Evolutionary conservation across 768 basidiomycete genomes (phyloP).

Genomic region (Amyloporia xantha): DNA sequence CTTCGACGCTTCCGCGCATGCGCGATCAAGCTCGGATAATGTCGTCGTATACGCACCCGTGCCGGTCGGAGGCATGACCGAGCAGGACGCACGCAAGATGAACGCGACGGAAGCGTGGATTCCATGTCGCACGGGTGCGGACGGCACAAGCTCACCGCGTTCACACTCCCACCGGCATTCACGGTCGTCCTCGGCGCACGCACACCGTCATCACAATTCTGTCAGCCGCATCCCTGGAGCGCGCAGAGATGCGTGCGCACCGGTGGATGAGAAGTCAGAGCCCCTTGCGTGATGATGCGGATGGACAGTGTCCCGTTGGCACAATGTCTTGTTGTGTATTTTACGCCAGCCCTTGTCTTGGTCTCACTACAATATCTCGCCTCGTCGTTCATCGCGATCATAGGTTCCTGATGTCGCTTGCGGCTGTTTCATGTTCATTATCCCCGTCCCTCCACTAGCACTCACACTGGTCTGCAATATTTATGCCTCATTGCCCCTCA

Average conservation of each 20-base stretch:
- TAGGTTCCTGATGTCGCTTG: neutral
- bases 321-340: neutral
- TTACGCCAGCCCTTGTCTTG: neutral
- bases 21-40: conserved; percentile 8
- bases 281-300: neutral
- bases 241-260: neutral
- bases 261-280: conserved; percentile 4
- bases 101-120: conserved; percentile 67
- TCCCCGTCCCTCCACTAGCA: neutral
- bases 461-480: conserved; percentile 3
- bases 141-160: conserved; percentile 21
- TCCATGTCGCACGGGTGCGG: conserved; percentile 15
- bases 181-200: conserved; percentile 15
- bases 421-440: neutral
- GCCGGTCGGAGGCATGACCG: conserved; percentile 47
- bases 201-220: conserved; percentile 22
- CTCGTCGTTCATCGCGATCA: neutral
- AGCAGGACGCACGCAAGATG: conserved; percentile 41
- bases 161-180: conserved; percentile 20
- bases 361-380: neutral
- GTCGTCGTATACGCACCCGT: conserved; percentile 68
- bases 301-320: neutral
- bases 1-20: conserved; percentile 9
- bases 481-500: neutral
- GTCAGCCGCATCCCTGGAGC: conserved; percentile 15